Base-by-base conservation (phyloP, 75 land plant genomes). In the Picea glauca region DNA sequence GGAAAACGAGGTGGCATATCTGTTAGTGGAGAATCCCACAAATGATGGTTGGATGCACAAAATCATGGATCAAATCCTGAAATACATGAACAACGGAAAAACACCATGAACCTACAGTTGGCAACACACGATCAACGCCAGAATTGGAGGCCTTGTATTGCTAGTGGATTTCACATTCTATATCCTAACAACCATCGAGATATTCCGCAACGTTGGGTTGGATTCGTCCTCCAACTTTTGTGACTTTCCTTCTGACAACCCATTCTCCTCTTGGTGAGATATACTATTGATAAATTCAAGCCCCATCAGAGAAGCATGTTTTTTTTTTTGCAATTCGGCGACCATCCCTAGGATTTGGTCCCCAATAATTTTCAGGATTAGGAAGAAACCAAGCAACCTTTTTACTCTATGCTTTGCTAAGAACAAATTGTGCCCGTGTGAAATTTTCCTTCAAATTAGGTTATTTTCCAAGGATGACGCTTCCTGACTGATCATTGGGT, bases 311-410 rank as follows among this genome's bases (percentile, higher is more conserved):
- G 91, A 90, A 15, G 78, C 57, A 79, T 97, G 99, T 26, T 26
- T 26, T 26, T 75, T 97, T 97, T 87, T 81, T 88, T 9, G 90
- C 93, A 31, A 97, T 85, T 60, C 81, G 88, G 17, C 99, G 89
- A 58, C 98, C 99, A 18, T 98, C 99, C 76, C 98, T 83, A 13
- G 90, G 91, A 85, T 97, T 97, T 2, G 99, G 99, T 6, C 99
- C 98, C 99, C 99, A 97, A 78, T 86, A 90, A 74, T 85, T 91
- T 74, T 97, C 99, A 21, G 99, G 98, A 81, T 97, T 97, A 3
- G 99, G 98, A 70, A 95, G 90, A 80, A 95, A 97, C 17, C 99
- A 87, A 1, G 93, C 88, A 9, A 95, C 91, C 46, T 94, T 94
- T 84, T 93, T 93, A 0, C 86, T 88, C 78, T 93, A 89, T 66